Evolutionary conservation across 495 filamentous ascomycete genomes (phyloP).

Genomic region (Neurospora sp.): DNA sequence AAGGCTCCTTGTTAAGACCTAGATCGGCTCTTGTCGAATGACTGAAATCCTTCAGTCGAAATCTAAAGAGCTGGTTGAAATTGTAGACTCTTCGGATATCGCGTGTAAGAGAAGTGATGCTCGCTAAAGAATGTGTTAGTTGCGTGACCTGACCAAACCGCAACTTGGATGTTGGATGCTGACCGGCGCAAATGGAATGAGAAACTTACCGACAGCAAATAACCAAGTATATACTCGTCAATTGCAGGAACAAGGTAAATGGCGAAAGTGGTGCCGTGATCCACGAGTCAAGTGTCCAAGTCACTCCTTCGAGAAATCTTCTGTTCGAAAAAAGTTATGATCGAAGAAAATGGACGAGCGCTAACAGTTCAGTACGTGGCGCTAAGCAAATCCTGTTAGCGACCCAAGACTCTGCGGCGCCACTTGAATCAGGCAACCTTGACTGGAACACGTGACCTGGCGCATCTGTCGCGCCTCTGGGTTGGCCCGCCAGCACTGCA

Average conservation of each 20-base stretch:
- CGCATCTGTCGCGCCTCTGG: slow-evolving; percentile 11
- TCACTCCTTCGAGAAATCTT: slow-evolving; percentile 7
- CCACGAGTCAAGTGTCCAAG: not conserved
- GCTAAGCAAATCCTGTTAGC: not conserved
- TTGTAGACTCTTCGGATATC: not conserved
- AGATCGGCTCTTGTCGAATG: not conserved
- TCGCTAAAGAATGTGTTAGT: not conserved
- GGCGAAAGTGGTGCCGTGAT: slow-evolving; percentile 12
- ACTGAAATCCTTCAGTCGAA: too few species aligned
- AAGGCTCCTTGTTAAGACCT: too few species aligned
- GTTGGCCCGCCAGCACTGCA: slow-evolving; percentile 23
- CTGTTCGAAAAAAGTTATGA: not conserved
- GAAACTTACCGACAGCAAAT: not conserved
- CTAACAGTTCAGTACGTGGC: not conserved
- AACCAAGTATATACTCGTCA: slow-evolving; percentile 5
- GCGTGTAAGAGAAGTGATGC: not conserved
- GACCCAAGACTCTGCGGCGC: not conserved
- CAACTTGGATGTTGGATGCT: slow-evolving; percentile 9
- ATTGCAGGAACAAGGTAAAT: not conserved
- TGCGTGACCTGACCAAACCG: not conserved
- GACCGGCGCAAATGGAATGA: too few species aligned
- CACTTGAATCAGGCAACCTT: not conserved
- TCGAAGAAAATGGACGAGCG: not conserved
- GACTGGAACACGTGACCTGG: slow-evolving; percentile 16
- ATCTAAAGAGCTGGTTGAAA: not conserved